A percentile compares a stretch with the other conserved stretches of the same genome.
phyloP scores from a whole-genome alignment of 306 rosid genomes.

The Acacia confusa region DNA sequence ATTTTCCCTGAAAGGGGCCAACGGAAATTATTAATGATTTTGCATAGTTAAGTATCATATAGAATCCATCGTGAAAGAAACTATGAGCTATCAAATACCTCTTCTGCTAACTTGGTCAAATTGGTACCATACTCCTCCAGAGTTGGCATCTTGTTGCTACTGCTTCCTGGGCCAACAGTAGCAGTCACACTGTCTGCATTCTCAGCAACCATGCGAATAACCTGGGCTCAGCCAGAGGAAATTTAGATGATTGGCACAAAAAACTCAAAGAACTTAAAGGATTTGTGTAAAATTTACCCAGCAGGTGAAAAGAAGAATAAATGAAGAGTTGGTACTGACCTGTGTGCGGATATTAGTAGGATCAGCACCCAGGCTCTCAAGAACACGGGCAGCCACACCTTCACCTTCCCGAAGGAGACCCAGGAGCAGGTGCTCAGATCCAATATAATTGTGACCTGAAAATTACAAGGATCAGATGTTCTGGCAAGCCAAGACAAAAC shows the following conservation, averaged over 20 bases:
- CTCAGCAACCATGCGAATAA: conserved; percentile 95
- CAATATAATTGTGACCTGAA: conserved; percentile 92
- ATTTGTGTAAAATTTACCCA: background rate
- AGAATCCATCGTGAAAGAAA: background rate
- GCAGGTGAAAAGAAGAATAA: background rate
- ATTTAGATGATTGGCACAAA: background rate
- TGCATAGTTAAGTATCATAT: conserved; percentile 6
- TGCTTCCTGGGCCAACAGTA: conserved; percentile 71
- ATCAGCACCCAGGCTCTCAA: conserved; percentile 93
- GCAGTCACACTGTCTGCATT: conserved; percentile 78
- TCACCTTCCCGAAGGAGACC: conserved; percentile 98
- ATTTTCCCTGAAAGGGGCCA: conserved; percentile 62
- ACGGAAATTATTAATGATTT: background rate
- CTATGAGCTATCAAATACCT: conserved; percentile 47
- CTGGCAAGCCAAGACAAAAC: background rate
- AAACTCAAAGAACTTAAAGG: background rate
- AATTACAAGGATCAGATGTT: conserved; percentile 7
- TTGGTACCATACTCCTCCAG: conserved; percentile 90
- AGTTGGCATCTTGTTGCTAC: conserved; percentile 82
- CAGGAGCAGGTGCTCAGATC: conserved; percentile 95
- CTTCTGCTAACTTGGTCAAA: conserved; percentile 94
- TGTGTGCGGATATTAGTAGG: conserved; percentile 91
- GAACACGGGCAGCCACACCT: conserved; percentile 98
- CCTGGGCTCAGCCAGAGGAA: conserved; percentile 43
- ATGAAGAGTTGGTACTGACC: conserved; percentile 44